Percentiles rank a stretch among this genome's conserved stretches.
These are phyloP conservation scores for Mycena albidolilacea DNA, from an alignment of 768 basidiomycete species.

Conservation along the genomic window DNA sequence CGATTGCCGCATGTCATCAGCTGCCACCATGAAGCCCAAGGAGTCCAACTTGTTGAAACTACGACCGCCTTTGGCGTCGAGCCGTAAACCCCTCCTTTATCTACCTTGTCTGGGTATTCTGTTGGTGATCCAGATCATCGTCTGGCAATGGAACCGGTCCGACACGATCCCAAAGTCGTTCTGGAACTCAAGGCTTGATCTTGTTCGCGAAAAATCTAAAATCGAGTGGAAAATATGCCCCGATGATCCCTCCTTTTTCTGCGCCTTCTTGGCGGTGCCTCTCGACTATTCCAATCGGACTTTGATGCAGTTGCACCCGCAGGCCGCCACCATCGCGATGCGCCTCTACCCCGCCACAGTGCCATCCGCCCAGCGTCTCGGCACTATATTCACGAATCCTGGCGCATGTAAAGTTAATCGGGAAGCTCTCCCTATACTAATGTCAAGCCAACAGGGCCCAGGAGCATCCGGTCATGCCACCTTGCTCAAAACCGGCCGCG, in stretches of 20 bases:
- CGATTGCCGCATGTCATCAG: background rate
- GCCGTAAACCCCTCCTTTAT: background rate
- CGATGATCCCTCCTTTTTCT: conserved; percentile 18
- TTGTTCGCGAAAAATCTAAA: background rate
- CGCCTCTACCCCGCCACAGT: conserved; percentile 34
- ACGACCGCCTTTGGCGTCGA: background rate
- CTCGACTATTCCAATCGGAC: conserved; percentile 20
- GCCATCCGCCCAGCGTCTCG: conserved; percentile 21
- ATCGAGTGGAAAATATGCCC: conserved; percentile 3
- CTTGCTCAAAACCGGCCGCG: conserved; percentile 21
- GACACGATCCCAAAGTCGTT: background rate
- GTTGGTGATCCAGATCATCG: background rate
- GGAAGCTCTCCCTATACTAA: background rate
- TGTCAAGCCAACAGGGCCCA: conserved; percentile 17
- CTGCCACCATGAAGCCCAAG: background rate
- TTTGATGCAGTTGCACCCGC: background rate
- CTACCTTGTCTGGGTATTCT: background rate
- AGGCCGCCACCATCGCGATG: conserved; percentile 24
- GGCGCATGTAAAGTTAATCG: conserved; percentile 6
- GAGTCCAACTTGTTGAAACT: background rate
- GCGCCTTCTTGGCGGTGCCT: conserved; percentile 28
- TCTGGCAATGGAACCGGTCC: background rate
- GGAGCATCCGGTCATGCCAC: conserved; percentile 28
- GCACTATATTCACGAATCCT: conserved; percentile 33
- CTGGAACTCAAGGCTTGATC: background rate